Evolutionary conservation across 805 yeast species (phyloP), one percentile per base, ranked within the genome.

Genomic region (Candida germanica): DNA sequence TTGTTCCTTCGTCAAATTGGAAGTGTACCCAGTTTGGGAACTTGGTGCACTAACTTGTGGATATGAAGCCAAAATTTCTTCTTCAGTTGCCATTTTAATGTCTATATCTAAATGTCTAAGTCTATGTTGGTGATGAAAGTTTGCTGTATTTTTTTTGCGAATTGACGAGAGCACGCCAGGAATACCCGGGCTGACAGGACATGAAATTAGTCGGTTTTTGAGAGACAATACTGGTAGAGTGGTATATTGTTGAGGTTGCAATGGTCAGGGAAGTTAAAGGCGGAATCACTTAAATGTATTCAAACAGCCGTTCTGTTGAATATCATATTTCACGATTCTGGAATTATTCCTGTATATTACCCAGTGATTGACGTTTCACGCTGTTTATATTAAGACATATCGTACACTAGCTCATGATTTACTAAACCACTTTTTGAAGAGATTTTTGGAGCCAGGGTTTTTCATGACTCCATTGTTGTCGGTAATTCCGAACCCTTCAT

Each of bases 11-110:
- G 87, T 80, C 44, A 87, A 66, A 53, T 77, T 78, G 20, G 96
- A 95, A 18, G 95, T 87, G 60, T 78, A 81, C 4, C 97, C 97
- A 17, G 85, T 68, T 43, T 75, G 77, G 13, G 61, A 59, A 12
- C 79, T 75, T 15, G 77, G 72, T n/a, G 83, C 80, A 32, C 79
- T 71, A 12, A 56, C 62, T 56, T 84, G 89, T 19, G 94, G 93
- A 57, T 71, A 83, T n/a, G 88, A 80, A 17, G 68, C 73, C 36
- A 67, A 58, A 33, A 66, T 51, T 46, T 67, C 71, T 40, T 55
- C 49, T 47, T 62, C 66, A 22, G 63, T 41, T 9, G 36, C 29
- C 42, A 38, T 38, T 14, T 13, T 35, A 8, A 4, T n/a, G 8
- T 20, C 13, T 26, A 22, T 17, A 4, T 21, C n/a, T n/a, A n/a